Percentiles rank a stretch among this genome's conserved stretches.
These are phyloP conservation scores for Sutorius eximius DNA, from an alignment of 1,284 basidiomycete genomes.

Conservation along the genomic window DNA sequence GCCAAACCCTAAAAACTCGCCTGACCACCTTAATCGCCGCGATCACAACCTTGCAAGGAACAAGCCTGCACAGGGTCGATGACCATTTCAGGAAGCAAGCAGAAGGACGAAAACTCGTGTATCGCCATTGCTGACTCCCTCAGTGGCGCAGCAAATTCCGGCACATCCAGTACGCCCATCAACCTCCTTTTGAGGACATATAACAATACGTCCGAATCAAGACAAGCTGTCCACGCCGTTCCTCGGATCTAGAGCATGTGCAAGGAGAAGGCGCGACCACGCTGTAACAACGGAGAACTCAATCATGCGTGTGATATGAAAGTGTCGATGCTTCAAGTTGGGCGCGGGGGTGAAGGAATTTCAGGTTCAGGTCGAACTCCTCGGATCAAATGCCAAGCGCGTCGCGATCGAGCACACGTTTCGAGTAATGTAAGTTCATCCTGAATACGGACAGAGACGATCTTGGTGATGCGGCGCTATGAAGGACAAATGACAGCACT, in stretches of 20 bases:
- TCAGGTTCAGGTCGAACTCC: slow-evolving; percentile 4
- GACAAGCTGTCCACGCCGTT: slow-evolving; percentile 3
- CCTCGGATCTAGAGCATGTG: slow-evolving; percentile 16
- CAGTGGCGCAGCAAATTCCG: not conserved
- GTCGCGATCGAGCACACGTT: slow-evolving; percentile 1
- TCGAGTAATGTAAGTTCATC: not conserved
- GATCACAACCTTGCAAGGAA: not conserved
- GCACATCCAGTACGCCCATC: slow-evolving; percentile 1
- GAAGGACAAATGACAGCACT: slow-evolving; percentile 4
- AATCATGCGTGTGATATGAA: slow-evolving; percentile 2
- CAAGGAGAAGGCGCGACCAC: slow-evolving; percentile 1
- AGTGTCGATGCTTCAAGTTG: not conserved
- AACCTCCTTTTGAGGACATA: not conserved
- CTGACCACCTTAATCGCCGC: not conserved
- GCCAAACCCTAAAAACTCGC: not conserved
- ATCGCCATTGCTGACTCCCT: not conserved
- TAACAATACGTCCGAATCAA: slow-evolving; percentile 1
- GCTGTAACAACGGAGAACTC: slow-evolving; percentile 1
- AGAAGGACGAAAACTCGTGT: not conserved
- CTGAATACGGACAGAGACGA: not conserved
- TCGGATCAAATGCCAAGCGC: slow-evolving; percentile 20
- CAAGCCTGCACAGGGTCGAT: not conserved
- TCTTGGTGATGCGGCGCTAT: not conserved
- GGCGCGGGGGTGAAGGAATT: not conserved
- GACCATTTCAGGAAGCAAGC: not conserved